Base-by-base conservation (phyloP, 1,284 basidiomycete species). In the Meira nashicola region DNA sequence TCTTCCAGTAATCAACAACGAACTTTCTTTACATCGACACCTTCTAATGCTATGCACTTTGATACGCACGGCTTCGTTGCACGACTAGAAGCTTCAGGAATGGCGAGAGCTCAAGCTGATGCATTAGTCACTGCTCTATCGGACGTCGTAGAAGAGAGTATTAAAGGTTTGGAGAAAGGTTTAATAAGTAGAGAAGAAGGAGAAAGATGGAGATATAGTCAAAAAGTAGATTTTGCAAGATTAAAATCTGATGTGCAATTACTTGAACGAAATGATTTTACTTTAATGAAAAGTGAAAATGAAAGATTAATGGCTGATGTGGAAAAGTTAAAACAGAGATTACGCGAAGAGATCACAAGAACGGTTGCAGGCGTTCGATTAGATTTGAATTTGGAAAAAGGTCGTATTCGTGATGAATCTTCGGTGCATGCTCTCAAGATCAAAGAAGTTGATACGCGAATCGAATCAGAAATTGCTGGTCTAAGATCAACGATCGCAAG, bases 221-320 rank as follows among this genome's bases (percentile, higher is more conserved):
- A 77, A 50, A 78, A 78, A 54, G 93, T 98, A 62, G 94, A 97
- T 80, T 97, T 98, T 79, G 90, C 92, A 5, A 88, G 93, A 76
- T 86, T 95, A 68, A 97, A 97, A 81, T 94, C 92, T 15, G 94
- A 96, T 78, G 83, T 98, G 33, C 90, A 96, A 80, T 82, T 98
- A 46, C 89, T 92, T 82, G 93, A 96, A 82, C 93, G 94, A 84
- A 97, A 97, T 74, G 94, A 99, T 77, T 84, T 96, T 55, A 88
- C 92, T 23, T 87, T 92, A 83, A 88, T 98, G 82, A 95, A 93
- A 81, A 87, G 90, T 46, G 92, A 94, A 81, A 96, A 91, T 73
- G 94, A 97, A 79, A 85, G 94, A 19, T 83, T 99, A 17, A 83
- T 90, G 72, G 84, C 86, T 38, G 94, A 99, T 75, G 87, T 97